These are phyloP conservation scores for Trichoderma aggressivum DNA, from an alignment of 2,329 filamentous ascomycete genomes.

Conservation along the genomic window DNA sequence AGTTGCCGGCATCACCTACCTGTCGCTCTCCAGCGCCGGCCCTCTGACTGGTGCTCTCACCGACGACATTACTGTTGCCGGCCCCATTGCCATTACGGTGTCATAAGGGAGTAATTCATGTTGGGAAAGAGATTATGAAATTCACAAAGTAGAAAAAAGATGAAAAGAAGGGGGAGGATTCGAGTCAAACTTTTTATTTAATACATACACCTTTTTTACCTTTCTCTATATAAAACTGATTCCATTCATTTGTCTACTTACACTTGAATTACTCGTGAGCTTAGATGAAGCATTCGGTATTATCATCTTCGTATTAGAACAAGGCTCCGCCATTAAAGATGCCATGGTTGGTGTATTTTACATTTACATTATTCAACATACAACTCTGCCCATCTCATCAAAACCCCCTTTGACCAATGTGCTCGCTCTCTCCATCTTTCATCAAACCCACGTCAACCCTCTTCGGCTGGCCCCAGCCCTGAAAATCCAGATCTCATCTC, in stretches of 20 bases:
- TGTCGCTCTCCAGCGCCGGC: conserved; percentile 58
- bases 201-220: neutral
- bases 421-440: neutral
- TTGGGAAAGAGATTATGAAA: neutral
- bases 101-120: neutral
- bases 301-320: neutral
- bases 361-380: neutral
- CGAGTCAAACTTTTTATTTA: conserved; percentile 13
- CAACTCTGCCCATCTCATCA: neutral
- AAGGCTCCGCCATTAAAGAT: neutral
- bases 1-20: conserved; percentile 62
- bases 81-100: conserved; percentile 56
- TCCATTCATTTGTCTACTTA: neutral
- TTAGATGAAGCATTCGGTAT: neutral
- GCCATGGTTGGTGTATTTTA: neutral
- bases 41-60: conserved; percentile 51
- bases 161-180: neutral
- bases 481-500: neutral
- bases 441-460: neutral
- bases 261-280: neutral
- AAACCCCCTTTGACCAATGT: neutral
- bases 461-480: neutral
- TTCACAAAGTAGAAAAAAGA: neutral
- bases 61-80: conserved; percentile 64
- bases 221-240: neutral